A percentile compares a stretch with the other conserved stretches of the same genome.
Evolutionary conservation across 257 asterid species (phyloP).

Genomic region (Capsicum rhomboideum): DNA sequence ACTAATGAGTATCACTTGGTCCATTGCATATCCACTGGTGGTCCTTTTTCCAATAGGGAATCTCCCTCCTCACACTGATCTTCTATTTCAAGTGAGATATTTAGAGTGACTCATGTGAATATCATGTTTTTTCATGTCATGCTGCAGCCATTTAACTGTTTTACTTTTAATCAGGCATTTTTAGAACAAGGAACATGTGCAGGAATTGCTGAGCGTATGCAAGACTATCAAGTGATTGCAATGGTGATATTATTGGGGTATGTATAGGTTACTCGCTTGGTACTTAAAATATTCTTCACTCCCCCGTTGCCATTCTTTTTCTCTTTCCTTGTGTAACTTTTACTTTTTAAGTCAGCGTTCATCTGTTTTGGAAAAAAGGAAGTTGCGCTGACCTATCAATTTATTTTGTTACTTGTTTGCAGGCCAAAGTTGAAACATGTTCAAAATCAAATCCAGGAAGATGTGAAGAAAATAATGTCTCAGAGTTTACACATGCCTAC

Average conservation of each 20-base stretch:
- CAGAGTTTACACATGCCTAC: slow-evolving; percentile 58
- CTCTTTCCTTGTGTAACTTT: neutral
- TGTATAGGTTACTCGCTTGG: neutral
- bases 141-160: slow-evolving; percentile 1
- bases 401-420: slow-evolving; percentile 2
- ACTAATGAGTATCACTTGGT: neutral
- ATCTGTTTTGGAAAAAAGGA: neutral
- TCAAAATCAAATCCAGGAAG: slow-evolving; percentile 64
- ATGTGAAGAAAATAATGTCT: slow-evolving; percentile 80
- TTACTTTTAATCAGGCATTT: slow-evolving; percentile 33
- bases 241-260: slow-evolving; percentile 87
- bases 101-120: neutral
- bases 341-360: neutral
- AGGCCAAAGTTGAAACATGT: slow-evolving; percentile 79
- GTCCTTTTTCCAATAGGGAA: neutral
- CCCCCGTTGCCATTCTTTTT: neutral
- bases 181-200: slow-evolving; percentile 51
- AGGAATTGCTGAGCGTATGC: slow-evolving; percentile 60
- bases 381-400: neutral
- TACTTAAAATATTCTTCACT: neutral
- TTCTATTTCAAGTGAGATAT: neutral
- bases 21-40: neutral
- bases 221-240: slow-evolving; percentile 73
- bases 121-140: slow-evolving; percentile 8
- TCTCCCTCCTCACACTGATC: neutral